Evolutionary conservation across 2,329 filamentous ascomycete genomes (phyloP), one percentile per base, ranked within the genome.

Genomic region (Colletotrichum coccodes): DNA sequence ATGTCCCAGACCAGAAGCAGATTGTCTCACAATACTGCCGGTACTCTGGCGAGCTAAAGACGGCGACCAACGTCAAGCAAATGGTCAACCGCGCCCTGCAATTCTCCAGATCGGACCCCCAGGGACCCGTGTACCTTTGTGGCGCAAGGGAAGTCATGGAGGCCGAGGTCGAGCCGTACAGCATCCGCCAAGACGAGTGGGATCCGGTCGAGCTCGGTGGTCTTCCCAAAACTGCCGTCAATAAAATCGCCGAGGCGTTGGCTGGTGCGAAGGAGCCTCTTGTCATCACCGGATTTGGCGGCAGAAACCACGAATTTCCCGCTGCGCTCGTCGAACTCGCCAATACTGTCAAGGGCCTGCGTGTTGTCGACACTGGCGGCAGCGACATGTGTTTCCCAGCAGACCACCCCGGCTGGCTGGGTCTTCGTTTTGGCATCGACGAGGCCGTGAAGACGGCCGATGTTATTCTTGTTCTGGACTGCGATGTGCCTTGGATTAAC

Each of bases 401-500:
- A 0, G 84, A 91, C 61, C 92, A 94, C 73, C 89, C 86, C 2
- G 89, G 81, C 0, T 93, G 88, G 82, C 76, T 94, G 14, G 91
- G 95, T 2, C 78, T 96, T 59, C 86, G 90, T 49, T 97, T 91
- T 73, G 94, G 94, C 3, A 85, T 88, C 3, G 92, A 97, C 59
- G 89, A 93, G 2, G 84, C 86, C 47, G 93, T 97, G 76, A 87
- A 85, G 67, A 89, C 89, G 0, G 94, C 95, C 0, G 95, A 98
- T 77, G 88, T 94, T 12, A 97, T 98, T 68, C 73, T 98, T 1
- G 91, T 97, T 3, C 76, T 97, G 28, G 92, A 98, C 79, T 97
- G 94, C 71, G 95, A 98, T 76, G 94, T 97, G 0, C 95, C 95
- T 0, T 98, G 94, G 94, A 94, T 98, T 63, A 90, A 91, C n/a